Evolutionary conservation across 2,329 filamentous ascomycete genomes (phyloP).

Genomic region (Calonectria fujianensis): DNA sequence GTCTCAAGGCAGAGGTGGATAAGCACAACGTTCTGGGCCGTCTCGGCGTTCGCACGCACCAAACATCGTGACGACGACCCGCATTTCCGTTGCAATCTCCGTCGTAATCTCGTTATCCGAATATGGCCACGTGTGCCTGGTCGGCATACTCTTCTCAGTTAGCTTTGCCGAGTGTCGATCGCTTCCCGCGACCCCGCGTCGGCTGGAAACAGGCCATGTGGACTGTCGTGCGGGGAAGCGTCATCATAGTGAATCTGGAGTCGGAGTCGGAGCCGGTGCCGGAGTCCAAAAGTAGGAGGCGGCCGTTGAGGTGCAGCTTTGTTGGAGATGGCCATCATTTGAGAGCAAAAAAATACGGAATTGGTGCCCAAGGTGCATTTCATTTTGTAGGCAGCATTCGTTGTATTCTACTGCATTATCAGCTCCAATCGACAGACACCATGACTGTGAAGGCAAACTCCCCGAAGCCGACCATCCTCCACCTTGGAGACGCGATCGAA

Average conservation of each 20-base stretch:
- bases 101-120: conserved; percentile 17
- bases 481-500: conserved; percentile 58
- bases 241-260: neutral
- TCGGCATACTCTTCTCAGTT: conserved; percentile 12
- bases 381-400: neutral
- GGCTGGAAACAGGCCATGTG: conserved; percentile 12
- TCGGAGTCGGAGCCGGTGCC: conserved; percentile 16
- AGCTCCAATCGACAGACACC: neutral
- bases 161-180: conserved; percentile 21
- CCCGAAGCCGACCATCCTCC: conserved; percentile 55
- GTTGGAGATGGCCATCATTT: neutral
- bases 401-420: neutral
- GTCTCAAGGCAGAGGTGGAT: neutral
- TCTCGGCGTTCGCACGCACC: neutral
- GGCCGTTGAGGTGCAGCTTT: neutral
- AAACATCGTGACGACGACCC: neutral
- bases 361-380: neutral
- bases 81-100: conserved; percentile 12
- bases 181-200: conserved; percentile 18
- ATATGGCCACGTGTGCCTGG: conserved; percentile 22
- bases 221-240: conserved; percentile 6
- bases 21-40: neutral
- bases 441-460: neutral
- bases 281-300: neutral
- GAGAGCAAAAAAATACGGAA: neutral